These are phyloP conservation scores for Diplodia seriata DNA, from an alignment of 2,329 filamentous ascomycete genomes.

Conservation along the genomic window DNA sequence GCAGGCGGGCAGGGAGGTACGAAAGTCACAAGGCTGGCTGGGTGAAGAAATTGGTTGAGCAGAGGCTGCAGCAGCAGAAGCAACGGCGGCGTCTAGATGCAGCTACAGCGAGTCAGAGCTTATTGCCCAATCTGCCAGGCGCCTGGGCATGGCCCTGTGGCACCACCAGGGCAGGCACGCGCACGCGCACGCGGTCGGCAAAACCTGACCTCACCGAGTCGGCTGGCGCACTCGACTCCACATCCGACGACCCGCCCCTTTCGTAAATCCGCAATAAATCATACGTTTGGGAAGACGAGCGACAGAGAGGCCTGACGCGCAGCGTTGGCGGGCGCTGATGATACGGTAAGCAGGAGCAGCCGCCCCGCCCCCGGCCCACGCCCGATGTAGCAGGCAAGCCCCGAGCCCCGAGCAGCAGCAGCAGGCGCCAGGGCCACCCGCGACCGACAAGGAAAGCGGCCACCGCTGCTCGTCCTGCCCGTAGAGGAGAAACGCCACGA, in stretches of 20 bases:
- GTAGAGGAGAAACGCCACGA: conserved; percentile 28
- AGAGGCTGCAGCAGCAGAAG: not conserved
- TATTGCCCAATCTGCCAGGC: conserved; percentile 18
- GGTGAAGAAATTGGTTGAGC: conserved; percentile 1
- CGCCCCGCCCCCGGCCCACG: not conserved
- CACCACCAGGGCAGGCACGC: not conserved
- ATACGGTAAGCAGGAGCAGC: not conserved
- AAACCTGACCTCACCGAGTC: not conserved
- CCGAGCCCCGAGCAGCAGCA: not conserved
- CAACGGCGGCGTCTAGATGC: too few relatives aligned
- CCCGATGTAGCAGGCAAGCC: not conserved
- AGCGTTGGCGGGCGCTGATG: not conserved
- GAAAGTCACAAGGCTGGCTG: not conserved
- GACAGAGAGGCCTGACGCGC: not conserved
- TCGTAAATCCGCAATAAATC: conserved; percentile 2
- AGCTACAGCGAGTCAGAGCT: conserved; percentile 10
- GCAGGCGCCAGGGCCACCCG: not conserved
- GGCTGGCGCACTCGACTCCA: conserved; percentile 1
- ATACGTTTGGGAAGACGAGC: conserved; percentile 13
- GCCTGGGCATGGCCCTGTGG: conserved; percentile 4
- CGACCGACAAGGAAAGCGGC: conserved; percentile 20
- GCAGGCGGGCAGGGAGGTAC: too few relatives aligned
- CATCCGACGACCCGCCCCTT: not conserved
- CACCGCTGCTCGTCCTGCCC: conserved; percentile 30
- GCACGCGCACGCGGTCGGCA: conserved; percentile 19